phyloP scores from a whole-genome alignment of 495 filamentous ascomycete species.

The Tetracladium setigerum region DNA sequence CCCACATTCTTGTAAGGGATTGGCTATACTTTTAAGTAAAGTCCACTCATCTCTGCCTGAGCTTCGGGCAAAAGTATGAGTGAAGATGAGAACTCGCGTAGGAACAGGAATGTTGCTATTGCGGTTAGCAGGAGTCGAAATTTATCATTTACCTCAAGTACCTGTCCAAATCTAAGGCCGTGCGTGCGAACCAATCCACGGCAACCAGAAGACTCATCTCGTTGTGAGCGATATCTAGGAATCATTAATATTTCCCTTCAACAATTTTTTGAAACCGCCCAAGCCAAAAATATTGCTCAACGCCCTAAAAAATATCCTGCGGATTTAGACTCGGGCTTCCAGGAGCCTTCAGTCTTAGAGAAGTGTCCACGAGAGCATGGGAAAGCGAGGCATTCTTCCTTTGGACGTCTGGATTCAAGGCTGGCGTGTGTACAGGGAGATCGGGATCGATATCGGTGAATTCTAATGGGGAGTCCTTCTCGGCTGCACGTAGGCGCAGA shows the following conservation, averaged over 20 bases:
- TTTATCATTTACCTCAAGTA: constrained; percentile 3
- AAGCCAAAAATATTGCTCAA: constrained; percentile 32
- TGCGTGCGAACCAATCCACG: constrained; percentile 34
- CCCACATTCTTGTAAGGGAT: neutral
- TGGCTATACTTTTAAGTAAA: constrained; percentile 1
- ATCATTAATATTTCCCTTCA: constrained; percentile 29
- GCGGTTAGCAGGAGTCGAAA: constrained; percentile 2
- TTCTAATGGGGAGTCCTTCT: constrained; percentile 53
- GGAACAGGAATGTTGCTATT: constrained; percentile 7
- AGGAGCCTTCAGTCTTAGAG: constrained; percentile 20
- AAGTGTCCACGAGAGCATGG: constrained; percentile 61
- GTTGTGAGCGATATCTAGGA: constrained; percentile 43
- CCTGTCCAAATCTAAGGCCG: constrained; percentile 12
- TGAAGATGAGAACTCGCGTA: constrained; percentile 18
- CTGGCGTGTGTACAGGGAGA: constrained; percentile 18
- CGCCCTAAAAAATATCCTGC: constrained; percentile 25
- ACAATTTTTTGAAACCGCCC: constrained; percentile 38
- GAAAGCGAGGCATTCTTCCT: constrained; percentile 76
- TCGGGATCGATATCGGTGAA: constrained; percentile 52
- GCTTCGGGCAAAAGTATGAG: constrained; percentile 1
- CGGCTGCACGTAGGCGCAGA: constrained; percentile 57
- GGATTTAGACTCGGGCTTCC: constrained; percentile 4
- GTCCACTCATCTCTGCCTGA: constrained; percentile 13
- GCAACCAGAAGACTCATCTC: constrained; percentile 33
- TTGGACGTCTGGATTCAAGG: constrained; percentile 53